Conservation (phyloP, 108 stramenopile species). For the Asterionellopsis glacialis region DNA sequence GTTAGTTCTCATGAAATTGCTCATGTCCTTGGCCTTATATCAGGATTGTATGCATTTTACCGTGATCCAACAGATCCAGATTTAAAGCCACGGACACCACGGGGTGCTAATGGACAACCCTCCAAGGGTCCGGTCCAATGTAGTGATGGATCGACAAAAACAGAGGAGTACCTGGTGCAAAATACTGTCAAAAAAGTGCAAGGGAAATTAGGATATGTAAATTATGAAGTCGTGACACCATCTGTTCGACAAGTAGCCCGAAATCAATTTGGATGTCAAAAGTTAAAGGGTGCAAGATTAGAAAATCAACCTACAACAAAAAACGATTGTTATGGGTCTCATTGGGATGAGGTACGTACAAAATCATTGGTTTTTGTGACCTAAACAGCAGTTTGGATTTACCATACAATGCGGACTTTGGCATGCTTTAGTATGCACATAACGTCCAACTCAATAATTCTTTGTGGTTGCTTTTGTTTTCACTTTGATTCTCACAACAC, state of each 20-base stretch:
- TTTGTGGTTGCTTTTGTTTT: too few species aligned
- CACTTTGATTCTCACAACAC: too few species aligned
- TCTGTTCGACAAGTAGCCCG: slow-evolving; percentile 67
- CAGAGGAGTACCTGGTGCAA: slow-evolving; percentile 49
- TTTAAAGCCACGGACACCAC: slow-evolving; percentile 39
- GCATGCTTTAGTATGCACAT: too few species aligned
- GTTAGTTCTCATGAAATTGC: slow-evolving; percentile 51
- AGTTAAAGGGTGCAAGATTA: slow-evolving; percentile 44
- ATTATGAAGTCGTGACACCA: slow-evolving; percentile 71
- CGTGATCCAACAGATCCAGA: slow-evolving; percentile 69
- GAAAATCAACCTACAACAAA: slow-evolving; percentile 56
- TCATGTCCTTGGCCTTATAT: slow-evolving; percentile 65
- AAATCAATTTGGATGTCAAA: slow-evolving; percentile 83
- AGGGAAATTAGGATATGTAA: slow-evolving; percentile 58
- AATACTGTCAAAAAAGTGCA: slow-evolving; percentile 69
- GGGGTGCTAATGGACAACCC: slow-evolving; percentile 18
- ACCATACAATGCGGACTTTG: too few species aligned
- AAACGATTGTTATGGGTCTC: slow-evolving; percentile 61
- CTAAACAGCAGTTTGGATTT: too few species aligned
- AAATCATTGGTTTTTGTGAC: slow-evolving; percentile 52
- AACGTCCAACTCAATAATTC: too few species aligned
- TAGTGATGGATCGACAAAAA: slow-evolving; percentile 61
- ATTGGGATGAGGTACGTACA: slow-evolving; percentile 21
- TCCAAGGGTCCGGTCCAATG: slow-evolving; percentile 49
- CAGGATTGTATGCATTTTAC: slow-evolving; percentile 75